Evolutionary conservation across 1,284 basidiomycete species (phyloP), one percentile per base, ranked within the genome.

Genomic region (Phylloporus sp.): DNA sequence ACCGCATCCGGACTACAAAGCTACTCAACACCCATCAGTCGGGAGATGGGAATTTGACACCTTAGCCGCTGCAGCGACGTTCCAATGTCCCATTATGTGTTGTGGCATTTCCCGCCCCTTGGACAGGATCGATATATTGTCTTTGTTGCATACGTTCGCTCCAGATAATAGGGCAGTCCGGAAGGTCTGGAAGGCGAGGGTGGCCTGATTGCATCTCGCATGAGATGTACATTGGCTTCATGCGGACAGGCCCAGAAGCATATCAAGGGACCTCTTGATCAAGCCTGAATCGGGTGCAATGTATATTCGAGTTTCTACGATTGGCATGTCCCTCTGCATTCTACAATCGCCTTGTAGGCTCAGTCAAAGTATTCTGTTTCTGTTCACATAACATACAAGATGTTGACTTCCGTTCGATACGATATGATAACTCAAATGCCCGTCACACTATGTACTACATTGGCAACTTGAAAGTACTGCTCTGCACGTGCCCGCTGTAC

Each of bases 151-250:
- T 34, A 52, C 34, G 4, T 40, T 66, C 17, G 26, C 66, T 47
- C 64, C 59, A 3, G 56, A 66, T n/a, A 32, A 66, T 34, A 54
- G n/a, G 37, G 64, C 58, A 8, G 32, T 66, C 13, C 66, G 65
- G 64, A 51, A 22, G 26, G 32, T 26, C 3, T 65, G 64, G 64
- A 65, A 64, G 54, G 37, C 7, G 28, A 52, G 61, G 24, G 60
- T 62, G 13, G 60, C 32, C n/a, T 2, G 47, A 62, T n/a, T 50
- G 62, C 13, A 54, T 64, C 29, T 11, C 32, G 28, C 64, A 66
- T 7, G 64, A 66, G 37, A 31, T 13, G 2, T 52, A 64, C 12
- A 52, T 56, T 2, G 32, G 28, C 37, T 64, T 65, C 28, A 29
- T 53, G 7, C 63, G 52, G 11, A 65, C 53, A 28, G n/a, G 40